Evolutionary conservation across 1,284 basidiomycete genomes (phyloP).

Genomic region (Laetiporus sulphureus): DNA sequence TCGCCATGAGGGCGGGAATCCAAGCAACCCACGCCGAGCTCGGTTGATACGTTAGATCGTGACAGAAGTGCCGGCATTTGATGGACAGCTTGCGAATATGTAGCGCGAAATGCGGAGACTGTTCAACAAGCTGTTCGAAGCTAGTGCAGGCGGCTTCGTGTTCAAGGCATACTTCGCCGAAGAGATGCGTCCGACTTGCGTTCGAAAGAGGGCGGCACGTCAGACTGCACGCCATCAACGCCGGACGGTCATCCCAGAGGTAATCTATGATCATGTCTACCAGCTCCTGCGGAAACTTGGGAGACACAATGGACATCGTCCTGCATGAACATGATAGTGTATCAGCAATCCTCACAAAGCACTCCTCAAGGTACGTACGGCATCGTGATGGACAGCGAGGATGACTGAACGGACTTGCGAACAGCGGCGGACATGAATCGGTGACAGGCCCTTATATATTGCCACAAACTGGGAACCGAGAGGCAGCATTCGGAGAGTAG

Average conservation of each 20-base stretch:
- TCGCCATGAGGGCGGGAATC: constrained; percentile 10
- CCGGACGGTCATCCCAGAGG: constrained; percentile 24
- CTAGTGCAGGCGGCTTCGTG: constrained; percentile 10
- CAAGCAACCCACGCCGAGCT: constrained; percentile 10
- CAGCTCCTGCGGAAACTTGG: constrained; percentile 20
- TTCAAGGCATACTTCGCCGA: constrained; percentile 15
- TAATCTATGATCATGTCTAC: constrained; percentile 29
- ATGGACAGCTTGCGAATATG: constrained; percentile 15
- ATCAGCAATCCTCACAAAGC: too few species aligned
- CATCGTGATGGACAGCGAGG: too few species aligned
- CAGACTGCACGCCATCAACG: constrained; percentile 28
- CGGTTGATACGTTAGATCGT: neutral
- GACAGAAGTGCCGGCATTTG: constrained; percentile 11
- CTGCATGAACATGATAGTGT: too few species aligned
- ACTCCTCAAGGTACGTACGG: too few species aligned
- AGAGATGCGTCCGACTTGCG: constrained; percentile 30
- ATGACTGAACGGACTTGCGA: too few species aligned
- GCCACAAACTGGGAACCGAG: too few species aligned
- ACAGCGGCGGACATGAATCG: too few species aligned
- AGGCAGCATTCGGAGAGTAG: too few species aligned
- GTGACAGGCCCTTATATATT: too few species aligned
- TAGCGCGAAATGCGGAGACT: constrained; percentile 5
- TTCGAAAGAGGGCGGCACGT: constrained; percentile 28
- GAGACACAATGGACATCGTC: neutral
- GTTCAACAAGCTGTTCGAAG: constrained; percentile 13